Percentiles rank a stretch among this genome's conserved stretches.
phyloP scores from a whole-genome alignment of 1,284 basidiomycete species.

The Melampsora larici-populina region DNA sequence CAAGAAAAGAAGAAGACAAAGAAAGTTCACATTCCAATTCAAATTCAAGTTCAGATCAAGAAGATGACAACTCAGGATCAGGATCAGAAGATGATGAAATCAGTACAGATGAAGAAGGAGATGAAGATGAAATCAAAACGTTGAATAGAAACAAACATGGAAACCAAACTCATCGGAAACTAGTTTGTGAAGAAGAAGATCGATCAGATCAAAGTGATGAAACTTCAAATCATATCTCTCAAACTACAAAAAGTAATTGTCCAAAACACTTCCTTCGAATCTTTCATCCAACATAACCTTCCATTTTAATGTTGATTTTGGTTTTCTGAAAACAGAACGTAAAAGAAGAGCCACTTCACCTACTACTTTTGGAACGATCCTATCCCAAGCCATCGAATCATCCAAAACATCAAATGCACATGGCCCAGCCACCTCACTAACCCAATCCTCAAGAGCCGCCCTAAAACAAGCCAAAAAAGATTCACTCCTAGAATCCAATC shows the following conservation, averaged over 20 bases:
- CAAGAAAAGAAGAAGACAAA: background rate
- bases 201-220: background rate
- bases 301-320: background rate
- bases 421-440: slow-evolving; percentile 34
- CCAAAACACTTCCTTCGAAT: background rate
- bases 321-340: slow-evolving; percentile 21
- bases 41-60: background rate
- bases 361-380: slow-evolving; percentile 30
- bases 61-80: background rate
- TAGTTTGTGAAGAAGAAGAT: background rate
- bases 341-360: slow-evolving; percentile 42
- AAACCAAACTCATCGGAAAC: background rate
- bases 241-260: slow-evolving; percentile 15
- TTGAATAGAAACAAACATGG: slow-evolving; percentile 33
- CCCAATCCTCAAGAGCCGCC: slow-evolving; percentile 18
- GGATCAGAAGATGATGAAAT: slow-evolving; percentile 24
- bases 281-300: slow-evolving; percentile 11
- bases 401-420: slow-evolving; percentile 23
- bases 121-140: slow-evolving; percentile 25
- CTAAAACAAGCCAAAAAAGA: slow-evolving; percentile 34
- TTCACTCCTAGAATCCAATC: slow-evolving; percentile 1
- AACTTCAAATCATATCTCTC: background rate
- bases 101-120: background rate
- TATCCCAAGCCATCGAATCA: slow-evolving; percentile 32
- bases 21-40: background rate